phyloP scores from a whole-genome alignment of 352 stramenopile genomes.

The Blastocystis sp. region DNA sequence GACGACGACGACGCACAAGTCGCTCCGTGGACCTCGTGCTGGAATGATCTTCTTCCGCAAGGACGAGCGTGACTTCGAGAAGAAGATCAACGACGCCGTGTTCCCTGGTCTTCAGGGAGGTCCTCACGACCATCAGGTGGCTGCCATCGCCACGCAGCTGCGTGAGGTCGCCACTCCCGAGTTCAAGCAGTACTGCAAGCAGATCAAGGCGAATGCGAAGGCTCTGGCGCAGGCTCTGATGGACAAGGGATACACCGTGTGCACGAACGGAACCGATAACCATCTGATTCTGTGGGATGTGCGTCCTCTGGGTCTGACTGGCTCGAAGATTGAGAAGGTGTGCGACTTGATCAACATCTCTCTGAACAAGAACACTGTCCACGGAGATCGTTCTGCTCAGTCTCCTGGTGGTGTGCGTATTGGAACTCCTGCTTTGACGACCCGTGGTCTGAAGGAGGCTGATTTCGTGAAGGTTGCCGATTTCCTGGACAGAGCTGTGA shows the following conservation, averaged over 20 bases:
- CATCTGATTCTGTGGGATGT: constrained; percentile 94
- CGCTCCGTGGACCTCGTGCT: constrained; percentile 83
- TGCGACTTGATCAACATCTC: constrained; percentile 92
- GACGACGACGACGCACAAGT: constrained; percentile 98
- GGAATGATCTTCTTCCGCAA: constrained; percentile 98
- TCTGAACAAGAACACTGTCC: constrained; percentile 98
- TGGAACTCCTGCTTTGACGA: constrained; percentile 87
- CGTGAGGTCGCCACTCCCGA: constrained; percentile 87
- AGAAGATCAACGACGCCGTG: constrained; percentile 90
- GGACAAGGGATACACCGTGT: constrained; percentile 83
- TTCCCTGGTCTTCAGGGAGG: constrained; percentile 86
- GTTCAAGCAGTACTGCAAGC: constrained; percentile 85
- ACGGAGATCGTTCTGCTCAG: constrained; percentile 84
- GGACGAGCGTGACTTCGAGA: constrained; percentile 81
- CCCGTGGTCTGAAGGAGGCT: constrained; percentile 84
- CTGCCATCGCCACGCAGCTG: constrained; percentile 89
- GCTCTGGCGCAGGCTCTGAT: constrained; percentile 79
- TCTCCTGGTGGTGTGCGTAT: constrained; percentile 86
- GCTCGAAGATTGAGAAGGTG: constrained; percentile 94
- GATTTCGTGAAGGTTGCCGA: constrained; percentile 87
- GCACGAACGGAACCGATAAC: constrained; percentile 85
- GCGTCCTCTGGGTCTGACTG: constrained; percentile 81
- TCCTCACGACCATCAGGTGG: constrained; percentile 84
- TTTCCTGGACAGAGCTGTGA: constrained; percentile 83
- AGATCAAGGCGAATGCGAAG: constrained; percentile 84